Percentiles rank a stretch among this genome's conserved stretches.
phyloP scores from a whole-genome alignment of 192 early-diverging fungal species.

The Podila clonocystis region DNA sequence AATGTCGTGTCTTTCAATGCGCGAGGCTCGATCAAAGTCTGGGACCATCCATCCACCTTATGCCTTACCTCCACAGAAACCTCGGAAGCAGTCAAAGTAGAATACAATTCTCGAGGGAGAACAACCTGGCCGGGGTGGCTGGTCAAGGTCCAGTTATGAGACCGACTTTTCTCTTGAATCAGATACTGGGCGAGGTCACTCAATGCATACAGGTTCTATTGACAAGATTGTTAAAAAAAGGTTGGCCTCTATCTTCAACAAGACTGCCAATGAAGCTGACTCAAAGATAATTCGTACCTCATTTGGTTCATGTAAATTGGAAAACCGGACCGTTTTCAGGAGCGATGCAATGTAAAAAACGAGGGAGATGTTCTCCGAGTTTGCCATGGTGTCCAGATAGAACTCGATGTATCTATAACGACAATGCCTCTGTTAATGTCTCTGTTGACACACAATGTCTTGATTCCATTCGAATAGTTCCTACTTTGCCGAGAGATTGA shows the following conservation, averaged over 20 bases:
- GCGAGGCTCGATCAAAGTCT: not conserved
- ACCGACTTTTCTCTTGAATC: slow-evolving; percentile 79
- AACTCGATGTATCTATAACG: slow-evolving; percentile 81
- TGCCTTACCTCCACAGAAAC: slow-evolving; percentile 49
- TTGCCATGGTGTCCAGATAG: slow-evolving; percentile 81
- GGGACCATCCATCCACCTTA: not conserved
- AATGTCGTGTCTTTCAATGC: not conserved
- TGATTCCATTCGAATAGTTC: not conserved
- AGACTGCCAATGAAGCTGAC: not conserved
- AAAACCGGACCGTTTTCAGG: slow-evolving; percentile 81
- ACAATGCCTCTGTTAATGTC: slow-evolving; percentile 1
- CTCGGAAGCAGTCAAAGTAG: slow-evolving; percentile 52
- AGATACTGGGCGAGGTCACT: slow-evolving; percentile 86
- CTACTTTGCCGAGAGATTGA: slow-evolving; percentile 35
- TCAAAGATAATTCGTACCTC: slow-evolving; percentile 49
- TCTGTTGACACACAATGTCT: no score
- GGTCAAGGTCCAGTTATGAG: slow-evolving; percentile 81
- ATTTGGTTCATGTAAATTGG: slow-evolving; percentile 50
- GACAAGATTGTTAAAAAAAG: not conserved
- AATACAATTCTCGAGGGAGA: slow-evolving; percentile 76
- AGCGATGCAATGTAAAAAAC: slow-evolving; percentile 79
- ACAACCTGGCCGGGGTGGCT: slow-evolving; percentile 79
- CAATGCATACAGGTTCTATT: slow-evolving; percentile 79
- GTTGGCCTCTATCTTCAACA: not conserved
- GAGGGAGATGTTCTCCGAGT: slow-evolving; percentile 84